Conservation (phyloP, 441 rosid genomes). For the Euphorbia neoarborescens region DNA sequence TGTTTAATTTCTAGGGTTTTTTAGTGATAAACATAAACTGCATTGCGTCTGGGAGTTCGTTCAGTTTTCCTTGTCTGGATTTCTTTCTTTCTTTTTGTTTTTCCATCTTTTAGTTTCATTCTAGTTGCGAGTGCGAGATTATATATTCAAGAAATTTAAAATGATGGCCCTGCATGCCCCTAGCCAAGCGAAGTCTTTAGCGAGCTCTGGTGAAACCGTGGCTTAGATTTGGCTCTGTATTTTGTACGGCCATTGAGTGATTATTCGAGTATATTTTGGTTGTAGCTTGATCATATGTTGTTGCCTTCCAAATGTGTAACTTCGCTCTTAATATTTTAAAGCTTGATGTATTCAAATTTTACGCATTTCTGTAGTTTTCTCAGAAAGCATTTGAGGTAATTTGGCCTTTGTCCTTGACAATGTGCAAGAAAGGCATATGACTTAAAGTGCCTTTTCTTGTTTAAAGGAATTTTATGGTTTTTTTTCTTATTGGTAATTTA, state of each 20-base stretch:
- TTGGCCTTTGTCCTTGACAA: not conserved
- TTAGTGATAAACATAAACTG: not conserved
- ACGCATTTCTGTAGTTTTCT: not conserved
- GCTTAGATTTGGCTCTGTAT: not conserved
- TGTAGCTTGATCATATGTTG: not conserved
- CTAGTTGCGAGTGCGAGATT: not conserved
- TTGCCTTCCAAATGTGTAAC: not conserved
- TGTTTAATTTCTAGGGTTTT: not conserved
- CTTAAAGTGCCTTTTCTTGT: not conserved
- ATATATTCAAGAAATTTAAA: not conserved
- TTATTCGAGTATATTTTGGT: not conserved
- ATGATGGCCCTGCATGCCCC: not conserved
- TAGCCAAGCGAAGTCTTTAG: not conserved
- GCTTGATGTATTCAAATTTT: not conserved
- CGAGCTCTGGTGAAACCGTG: not conserved
- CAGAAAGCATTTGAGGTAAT: not conserved
- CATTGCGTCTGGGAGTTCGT: not conserved
- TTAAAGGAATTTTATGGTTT: not conserved
- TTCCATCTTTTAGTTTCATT: not conserved
- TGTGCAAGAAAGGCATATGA: not conserved
- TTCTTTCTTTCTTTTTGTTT: not conserved
- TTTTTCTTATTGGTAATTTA: not conserved
- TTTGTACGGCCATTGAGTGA: not conserved
- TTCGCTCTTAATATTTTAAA: not conserved
- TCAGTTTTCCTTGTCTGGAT: not conserved